Base-by-base conservation (phyloP, 352 stramenopile species). In the Pythium dissotocum region DNA sequence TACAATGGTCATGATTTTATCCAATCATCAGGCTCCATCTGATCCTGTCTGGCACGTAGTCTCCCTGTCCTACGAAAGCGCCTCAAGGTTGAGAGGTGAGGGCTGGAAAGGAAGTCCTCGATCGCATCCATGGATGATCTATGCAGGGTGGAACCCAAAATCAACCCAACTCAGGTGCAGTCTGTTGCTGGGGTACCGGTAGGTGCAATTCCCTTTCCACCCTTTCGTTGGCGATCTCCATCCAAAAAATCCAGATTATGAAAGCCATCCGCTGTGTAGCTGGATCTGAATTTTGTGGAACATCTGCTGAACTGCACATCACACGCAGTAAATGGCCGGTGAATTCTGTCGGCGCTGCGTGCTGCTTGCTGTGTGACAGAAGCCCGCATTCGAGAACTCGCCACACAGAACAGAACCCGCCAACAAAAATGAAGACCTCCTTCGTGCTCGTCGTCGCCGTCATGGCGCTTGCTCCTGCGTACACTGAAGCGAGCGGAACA, bases 401-500 rank as follows among this genome's bases (percentile, higher is more conserved):
- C 57, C 26, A 16, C 33, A 21, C 55, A 21, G 38, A 62, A 57
- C 52, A 24, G 14, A 42, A 51, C 38, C 42, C 32, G 49, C 16
- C 33, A 49, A 13, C 46, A 63, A 12, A 16, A 70, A 70, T 70
- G 68, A 74, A 70, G 68, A 64, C 46, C 38, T 59, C 57, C 3
- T 46, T 18, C 68, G 33, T 67, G 30, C 42, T 74, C 42, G 7
- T 67, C 51, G 51, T 57, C 10, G 36, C 57, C 40, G 40, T 42
- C 35, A 26, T 65, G 14, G 52, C 58, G 38, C 35, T 66, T 28
- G 30, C 48, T 12, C 51, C 58, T 12, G 53, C 55, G 28, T 24
- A 56, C 48, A 18, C 40, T 32, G 14, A 70, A 42, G 61, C 58
- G 28, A 24, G 16, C 28, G 66, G 60, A 52, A 66, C 67, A 48